These are phyloP conservation scores for Hortiboletus flavorubellus DNA, from an alignment of 768 basidiomycete species.

Conservation along the genomic window DNA sequence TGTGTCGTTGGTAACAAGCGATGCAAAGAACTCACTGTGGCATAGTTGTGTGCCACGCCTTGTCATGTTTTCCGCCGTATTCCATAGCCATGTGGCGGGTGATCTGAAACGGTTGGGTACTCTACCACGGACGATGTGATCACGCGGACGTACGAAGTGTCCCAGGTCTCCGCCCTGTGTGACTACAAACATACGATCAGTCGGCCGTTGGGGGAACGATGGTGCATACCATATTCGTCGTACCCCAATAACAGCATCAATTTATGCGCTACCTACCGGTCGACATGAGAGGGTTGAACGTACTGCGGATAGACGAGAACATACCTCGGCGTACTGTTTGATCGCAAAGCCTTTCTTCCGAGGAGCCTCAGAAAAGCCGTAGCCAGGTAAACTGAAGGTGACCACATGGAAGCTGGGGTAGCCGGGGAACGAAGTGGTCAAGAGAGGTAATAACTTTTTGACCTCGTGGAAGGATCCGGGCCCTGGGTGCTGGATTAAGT, in stretches of 20 bases:
- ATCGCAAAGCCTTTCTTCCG: constrained; percentile 48
- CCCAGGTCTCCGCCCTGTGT: constrained; percentile 51
- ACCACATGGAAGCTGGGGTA: constrained; percentile 65
- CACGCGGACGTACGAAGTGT: constrained; percentile 23
- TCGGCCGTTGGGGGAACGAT: not conserved
- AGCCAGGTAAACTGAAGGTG: constrained; percentile 55
- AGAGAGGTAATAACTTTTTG: constrained; percentile 51
- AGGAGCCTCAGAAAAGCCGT: constrained; percentile 57
- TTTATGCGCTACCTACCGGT: constrained; percentile 41
- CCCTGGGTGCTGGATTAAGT: constrained; percentile 35
- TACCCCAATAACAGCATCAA: constrained; percentile 48
- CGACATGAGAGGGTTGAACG: constrained; percentile 1
- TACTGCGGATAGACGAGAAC: not conserved
- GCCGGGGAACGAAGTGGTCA: constrained; percentile 38
- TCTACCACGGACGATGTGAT: not conserved
- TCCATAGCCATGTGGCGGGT: constrained; percentile 29
- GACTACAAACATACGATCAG: constrained; percentile 27
- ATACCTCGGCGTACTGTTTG: constrained; percentile 55
- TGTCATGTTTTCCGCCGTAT: constrained; percentile 41
- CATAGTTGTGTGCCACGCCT: constrained; percentile 51
- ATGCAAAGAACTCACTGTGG: constrained; percentile 33
- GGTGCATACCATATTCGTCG: constrained; percentile 40
- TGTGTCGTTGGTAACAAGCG: not conserved
- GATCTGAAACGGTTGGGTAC: constrained; percentile 26
- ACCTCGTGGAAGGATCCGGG: constrained; percentile 50